Conservation (phyloP, 257 asterid genomes). For the Prunella vulgaris region DNA sequence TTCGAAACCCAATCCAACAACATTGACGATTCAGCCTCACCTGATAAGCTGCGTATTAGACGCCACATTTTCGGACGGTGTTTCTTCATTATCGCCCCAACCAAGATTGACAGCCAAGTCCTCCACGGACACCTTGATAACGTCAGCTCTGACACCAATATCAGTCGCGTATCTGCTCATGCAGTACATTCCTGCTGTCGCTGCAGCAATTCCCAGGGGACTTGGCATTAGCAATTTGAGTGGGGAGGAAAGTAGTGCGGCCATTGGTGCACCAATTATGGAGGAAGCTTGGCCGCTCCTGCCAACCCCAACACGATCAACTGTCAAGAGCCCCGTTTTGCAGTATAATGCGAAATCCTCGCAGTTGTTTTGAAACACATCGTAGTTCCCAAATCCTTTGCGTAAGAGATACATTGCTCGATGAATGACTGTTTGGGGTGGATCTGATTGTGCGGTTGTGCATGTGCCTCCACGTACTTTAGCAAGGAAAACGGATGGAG, state of each 20-base stretch:
- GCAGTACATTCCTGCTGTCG: conserved; percentile 91
- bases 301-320: conserved; percentile 75
- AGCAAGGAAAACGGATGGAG: conserved; percentile 65
- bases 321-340: conserved; percentile 80
- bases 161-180: conserved; percentile 87
- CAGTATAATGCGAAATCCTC: conserved; percentile 94
- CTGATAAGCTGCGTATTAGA: conserved; percentile 23
- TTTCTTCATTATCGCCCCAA: conserved; percentile 41
- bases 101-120: conserved; percentile 69
- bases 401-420: conserved; percentile 89
- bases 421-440: conserved; percentile 47
- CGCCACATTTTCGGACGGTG: conserved; percentile 19
- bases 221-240: conserved; percentile 74
- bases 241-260: conserved; percentile 84
- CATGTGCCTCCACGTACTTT: conserved; percentile 94
- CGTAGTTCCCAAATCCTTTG: conserved; percentile 79
- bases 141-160: conserved; percentile 79
- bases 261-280: conserved; percentile 82
- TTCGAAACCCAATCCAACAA: neutral
- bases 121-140: conserved; percentile 77
- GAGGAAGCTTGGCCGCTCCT: conserved; percentile 96
- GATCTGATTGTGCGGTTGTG: conserved; percentile 79
- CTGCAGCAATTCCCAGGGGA: conserved; percentile 72
- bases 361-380: conserved; percentile 84
- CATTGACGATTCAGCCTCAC: conserved; percentile 21